phyloP scores from a whole-genome alignment of 2,329 filamentous ascomycete species.

The Dryadomyces quercivorus region DNA sequence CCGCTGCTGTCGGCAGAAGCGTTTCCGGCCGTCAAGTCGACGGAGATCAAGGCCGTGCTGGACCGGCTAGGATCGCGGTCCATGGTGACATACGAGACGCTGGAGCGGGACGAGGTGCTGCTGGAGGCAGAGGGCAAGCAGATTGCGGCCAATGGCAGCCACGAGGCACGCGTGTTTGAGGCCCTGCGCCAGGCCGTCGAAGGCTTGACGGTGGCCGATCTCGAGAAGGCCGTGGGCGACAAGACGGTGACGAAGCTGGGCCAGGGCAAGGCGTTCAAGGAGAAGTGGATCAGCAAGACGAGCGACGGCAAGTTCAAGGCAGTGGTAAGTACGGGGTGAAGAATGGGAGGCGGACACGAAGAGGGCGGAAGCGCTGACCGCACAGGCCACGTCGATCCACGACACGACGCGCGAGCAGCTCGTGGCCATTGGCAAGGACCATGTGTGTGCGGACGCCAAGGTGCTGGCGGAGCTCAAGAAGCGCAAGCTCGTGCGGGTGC shows the following conservation, averaged over 20 bases:
- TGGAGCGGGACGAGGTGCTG: conserved; percentile 65
- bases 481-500: conserved; percentile 73
- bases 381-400: conserved; percentile 56
- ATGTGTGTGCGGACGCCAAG: conserved; percentile 58
- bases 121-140: conserved; percentile 65
- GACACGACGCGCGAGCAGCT: conserved; percentile 72
- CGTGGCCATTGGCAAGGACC: conserved; percentile 56
- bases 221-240: conserved; percentile 57
- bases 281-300: conserved; percentile 56
- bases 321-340: conserved; percentile 25
- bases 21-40: conserved; percentile 55
- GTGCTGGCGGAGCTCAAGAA: conserved; percentile 74
- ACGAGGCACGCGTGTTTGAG: conserved; percentile 73
- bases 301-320: conserved; percentile 40
- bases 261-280: conserved; percentile 87
- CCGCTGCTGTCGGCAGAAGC: conserved; percentile 56
- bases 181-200: conserved; percentile 60
- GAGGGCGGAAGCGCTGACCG: conserved; percentile 5
- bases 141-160: conserved; percentile 64
- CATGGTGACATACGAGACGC: conserved; percentile 77
- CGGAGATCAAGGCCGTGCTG: conserved; percentile 71
- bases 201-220: conserved; percentile 67
- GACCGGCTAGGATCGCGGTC: conserved; percentile 74
- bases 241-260: conserved; percentile 69
- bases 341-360: background rate